Base-by-base conservation (phyloP, 176 grass and related monocot species). In the Avena atlantica region DNA sequence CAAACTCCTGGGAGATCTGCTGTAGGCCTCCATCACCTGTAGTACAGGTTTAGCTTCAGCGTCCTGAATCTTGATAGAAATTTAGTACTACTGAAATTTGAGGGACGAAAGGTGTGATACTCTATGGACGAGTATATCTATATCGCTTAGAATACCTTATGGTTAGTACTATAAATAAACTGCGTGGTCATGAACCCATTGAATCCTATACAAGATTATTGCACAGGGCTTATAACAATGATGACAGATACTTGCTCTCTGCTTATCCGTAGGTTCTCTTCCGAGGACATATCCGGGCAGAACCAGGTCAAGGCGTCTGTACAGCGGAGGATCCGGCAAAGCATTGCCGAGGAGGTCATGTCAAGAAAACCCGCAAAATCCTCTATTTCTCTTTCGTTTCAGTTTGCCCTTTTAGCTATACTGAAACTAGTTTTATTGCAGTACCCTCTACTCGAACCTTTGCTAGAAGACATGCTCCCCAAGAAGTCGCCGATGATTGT, bases 251-350 rank as follows among this genome's bases (percentile, higher is more conserved):
- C 31, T 71, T 82, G 3, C 59, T 74, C 14, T 55, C 76, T 84
- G 75, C 62, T 42, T 62, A 11, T 49, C 24, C 57, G 4, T 82
- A 99, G 94, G 70, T 99, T 99, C 87, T 91, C 97, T 20, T 91
- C 80, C 14, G 97, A 99, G 67, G 97, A 99, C 88, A 90, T 99
- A 85, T 99, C 97, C 29, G 94, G 88, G 25, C 97, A 99, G 84
- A 99, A 99, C 91, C 97, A 99, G 91, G 94, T 99, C 60, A 99
- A 99, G 78, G 92, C 97, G 31, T 96, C 94, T 40, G 92, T 96
- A 31, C 94, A 99, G 49, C 58, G 94, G 52, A 99, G 42, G 80
- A 96, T 99, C 80, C 89, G 97, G 24, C 97, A 96, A 84, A 96
- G 92, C 85, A 89, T 99, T 29, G 94, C 97, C 63, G 97, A 97